Conservation (phyloP, 208 protist genomes). For the Histomonas meleagridis region DNA sequence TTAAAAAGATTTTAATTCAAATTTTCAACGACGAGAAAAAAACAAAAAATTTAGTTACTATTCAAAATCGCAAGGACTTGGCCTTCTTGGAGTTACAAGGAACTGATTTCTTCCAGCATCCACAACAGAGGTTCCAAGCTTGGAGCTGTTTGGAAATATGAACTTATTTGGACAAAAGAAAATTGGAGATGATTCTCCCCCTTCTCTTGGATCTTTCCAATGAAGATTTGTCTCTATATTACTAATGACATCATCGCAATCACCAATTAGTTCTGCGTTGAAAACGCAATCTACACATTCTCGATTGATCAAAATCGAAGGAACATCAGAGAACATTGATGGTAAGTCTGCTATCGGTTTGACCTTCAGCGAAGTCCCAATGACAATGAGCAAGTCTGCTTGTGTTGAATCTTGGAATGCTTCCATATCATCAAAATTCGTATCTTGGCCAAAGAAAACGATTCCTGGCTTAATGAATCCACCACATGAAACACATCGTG, state of each 20-base stretch:
- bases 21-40: too few species aligned
- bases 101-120: neutral
- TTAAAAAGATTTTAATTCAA: too few species aligned
- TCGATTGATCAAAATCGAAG: slow-evolving; percentile 14
- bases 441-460: slow-evolving; percentile 14
- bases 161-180: slow-evolving; percentile 31
- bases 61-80: too few species aligned
- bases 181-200: too few species aligned
- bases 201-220: too few species aligned
- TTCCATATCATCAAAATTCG: neutral
- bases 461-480: too few species aligned
- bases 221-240: neutral
- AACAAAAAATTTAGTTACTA: too few species aligned
- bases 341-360: neutral
- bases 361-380: slow-evolving; percentile 4
- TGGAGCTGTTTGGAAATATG: neutral
- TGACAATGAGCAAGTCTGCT: neutral
- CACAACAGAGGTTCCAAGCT: neutral
- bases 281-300: neutral
- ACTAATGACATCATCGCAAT: neutral
- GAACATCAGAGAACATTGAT: neutral
- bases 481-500: neutral
- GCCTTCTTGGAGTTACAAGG: too few species aligned
- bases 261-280: neutral
- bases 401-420: neutral